Evolutionary conservation across 2,329 filamentous ascomycete genomes (phyloP), one percentile per base, ranked within the genome.

Genomic region (Nemania abortiva): DNA sequence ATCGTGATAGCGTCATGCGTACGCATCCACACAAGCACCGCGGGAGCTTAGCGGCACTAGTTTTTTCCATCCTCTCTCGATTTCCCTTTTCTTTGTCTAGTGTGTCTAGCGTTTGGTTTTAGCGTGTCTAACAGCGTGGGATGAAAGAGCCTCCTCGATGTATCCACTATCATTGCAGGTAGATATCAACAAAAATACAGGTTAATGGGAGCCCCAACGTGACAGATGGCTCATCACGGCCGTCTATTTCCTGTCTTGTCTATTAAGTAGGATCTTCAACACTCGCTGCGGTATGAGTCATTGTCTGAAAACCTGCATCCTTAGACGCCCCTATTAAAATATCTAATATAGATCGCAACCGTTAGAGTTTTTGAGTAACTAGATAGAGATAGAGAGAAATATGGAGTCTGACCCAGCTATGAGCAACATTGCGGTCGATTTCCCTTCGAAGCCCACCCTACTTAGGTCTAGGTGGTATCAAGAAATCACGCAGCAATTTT

Each of bases 401-500:
- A n/a, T n/a, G n/a, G n/a, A n/a, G n/a, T n/a, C n/a, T n/a, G n/a
- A n/a, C n/a, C n/a, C n/a, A n/a, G n/a, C n/a, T n/a, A n/a, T n/a
- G n/a, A n/a, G n/a, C n/a, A n/a, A n/a, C n/a, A 10, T 34, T 34
- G 3, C 42, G 42, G 29, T 52, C 24, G 31, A 37, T 56, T 56
- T 63, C 29, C n/a, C n/a, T n/a, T 54, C 20, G 22, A 34, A 50
- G 20, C n/a, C n/a, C n/a, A n/a, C 10, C 10, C 37, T 31, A 31
- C 31, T 4, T 15, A 9, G 50, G 15, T 49, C 56, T 13, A 9
- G 56, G 45, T 31, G 2, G 10, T 6, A 29, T 31, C 22, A 42
- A 42, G n/a, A 34, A 45, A 59, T 45, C 18, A 31, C 37, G 49
- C 42, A 53, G 3, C 6, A 45, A 45, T 53, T 53, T 42, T 42